Conservation (phyloP, 768 basidiomycete genomes). For the Bullera alba region DNA sequence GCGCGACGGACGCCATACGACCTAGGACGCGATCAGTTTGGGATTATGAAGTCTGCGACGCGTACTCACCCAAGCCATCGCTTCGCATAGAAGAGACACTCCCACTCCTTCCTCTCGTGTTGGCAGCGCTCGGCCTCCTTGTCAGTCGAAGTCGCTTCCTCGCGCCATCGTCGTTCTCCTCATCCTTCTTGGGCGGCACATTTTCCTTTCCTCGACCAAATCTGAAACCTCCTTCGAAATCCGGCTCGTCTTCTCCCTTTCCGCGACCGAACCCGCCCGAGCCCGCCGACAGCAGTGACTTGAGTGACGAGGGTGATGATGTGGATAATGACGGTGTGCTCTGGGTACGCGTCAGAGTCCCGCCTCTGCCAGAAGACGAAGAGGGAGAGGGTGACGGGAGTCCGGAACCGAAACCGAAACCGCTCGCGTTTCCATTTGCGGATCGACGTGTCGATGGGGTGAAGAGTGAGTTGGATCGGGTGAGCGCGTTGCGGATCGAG, state of each 20-base stretch:
- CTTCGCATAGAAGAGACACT: constrained; percentile 36
- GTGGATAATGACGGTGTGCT: constrained; percentile 18
- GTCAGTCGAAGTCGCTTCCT: constrained; percentile 26
- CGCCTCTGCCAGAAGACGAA: constrained; percentile 2
- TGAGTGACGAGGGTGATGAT: constrained; percentile 12
- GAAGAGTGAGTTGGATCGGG: constrained; percentile 23
- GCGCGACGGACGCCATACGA: constrained; percentile 22
- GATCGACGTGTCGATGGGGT: constrained; percentile 23
- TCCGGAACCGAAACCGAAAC: constrained; percentile 1
- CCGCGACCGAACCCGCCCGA: constrained; percentile 11
- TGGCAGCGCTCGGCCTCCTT: constrained; percentile 7
- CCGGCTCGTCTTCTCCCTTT: constrained; percentile 21
- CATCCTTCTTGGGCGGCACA: constrained; percentile 35
- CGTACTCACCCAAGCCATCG: constrained; percentile 24
- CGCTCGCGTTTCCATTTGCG: neutral
- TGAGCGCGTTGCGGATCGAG: constrained; percentile 13
- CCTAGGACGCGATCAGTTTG: neutral
- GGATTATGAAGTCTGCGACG: neutral
- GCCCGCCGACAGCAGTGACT: constrained; percentile 8
- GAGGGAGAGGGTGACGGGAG: neutral
- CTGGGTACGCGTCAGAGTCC: constrained; percentile 27
- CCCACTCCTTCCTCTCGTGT: constrained; percentile 25
- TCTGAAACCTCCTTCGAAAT: constrained; percentile 6
- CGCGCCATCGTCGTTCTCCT: constrained; percentile 15
- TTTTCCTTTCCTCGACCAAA: constrained; percentile 39